phyloP scores from a whole-genome alignment of 1,139 yeast genomes.

The Sporopachydermia cereana region DNA sequence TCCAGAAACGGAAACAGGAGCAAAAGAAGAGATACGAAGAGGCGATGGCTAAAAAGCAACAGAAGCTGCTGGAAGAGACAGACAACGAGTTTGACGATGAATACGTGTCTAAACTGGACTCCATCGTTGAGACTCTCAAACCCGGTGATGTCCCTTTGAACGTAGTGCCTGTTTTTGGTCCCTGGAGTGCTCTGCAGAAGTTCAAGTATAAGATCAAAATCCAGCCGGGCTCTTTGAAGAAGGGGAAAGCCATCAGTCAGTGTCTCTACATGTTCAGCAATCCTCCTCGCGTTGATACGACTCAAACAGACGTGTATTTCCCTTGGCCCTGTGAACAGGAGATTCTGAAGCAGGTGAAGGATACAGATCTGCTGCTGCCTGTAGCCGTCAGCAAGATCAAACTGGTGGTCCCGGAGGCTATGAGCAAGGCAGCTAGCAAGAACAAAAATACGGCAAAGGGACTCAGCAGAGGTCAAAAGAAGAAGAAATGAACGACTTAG shows the following conservation, averaged over 20 bases:
- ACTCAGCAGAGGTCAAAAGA: constrained; percentile 10
- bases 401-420: constrained; percentile 19
- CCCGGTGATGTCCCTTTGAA: constrained; percentile 36
- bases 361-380: constrained; percentile 39
- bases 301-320: constrained; percentile 35
- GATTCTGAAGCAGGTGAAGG: constrained; percentile 43
- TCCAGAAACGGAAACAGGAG: constrained; percentile 20
- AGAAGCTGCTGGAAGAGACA: constrained; percentile 23
- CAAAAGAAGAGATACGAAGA: constrained; percentile 22
- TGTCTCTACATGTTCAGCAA: constrained; percentile 45
- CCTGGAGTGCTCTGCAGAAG: constrained; percentile 72
- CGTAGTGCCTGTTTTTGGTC: constrained; percentile 83
- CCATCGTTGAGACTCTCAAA: constrained; percentile 25
- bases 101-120: constrained; percentile 18
- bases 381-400: constrained; percentile 38
- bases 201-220: constrained; percentile 76
- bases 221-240: constrained; percentile 79
- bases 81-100: constrained; percentile 21
- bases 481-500: constrained; percentile 15
- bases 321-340: constrained; percentile 71
- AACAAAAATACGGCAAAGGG: constrained; percentile 8
- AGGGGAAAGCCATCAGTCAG: constrained; percentile 77
- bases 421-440: constrained; percentile 1
- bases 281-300: constrained; percentile 39
- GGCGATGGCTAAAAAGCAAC: constrained; percentile 21